Percentiles rank a stretch among this genome's conserved stretches.
These are phyloP conservation scores for Linum trigynum DNA, from an alignment of 345 rosid genomes.

Conservation along the genomic window DNA sequence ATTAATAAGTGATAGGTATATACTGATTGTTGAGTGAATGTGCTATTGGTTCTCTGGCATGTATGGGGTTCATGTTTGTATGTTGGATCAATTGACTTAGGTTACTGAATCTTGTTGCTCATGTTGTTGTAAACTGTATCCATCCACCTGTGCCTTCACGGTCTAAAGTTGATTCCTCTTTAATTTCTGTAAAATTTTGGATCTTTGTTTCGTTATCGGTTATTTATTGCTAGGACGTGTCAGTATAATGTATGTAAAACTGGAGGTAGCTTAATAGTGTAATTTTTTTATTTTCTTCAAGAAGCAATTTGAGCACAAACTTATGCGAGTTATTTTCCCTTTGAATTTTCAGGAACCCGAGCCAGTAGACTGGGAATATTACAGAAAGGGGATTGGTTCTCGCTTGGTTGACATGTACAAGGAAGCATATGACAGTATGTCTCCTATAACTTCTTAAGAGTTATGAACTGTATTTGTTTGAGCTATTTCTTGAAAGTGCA, in stretches of 20 bases:
- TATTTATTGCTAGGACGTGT: background rate
- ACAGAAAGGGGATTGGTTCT: constrained; percentile 79
- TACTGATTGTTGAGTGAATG: background rate
- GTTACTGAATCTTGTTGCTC: background rate
- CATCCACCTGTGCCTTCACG: background rate
- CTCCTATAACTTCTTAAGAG: background rate
- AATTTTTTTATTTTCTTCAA: too few species aligned
- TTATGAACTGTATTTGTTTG: background rate
- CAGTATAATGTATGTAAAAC: background rate
- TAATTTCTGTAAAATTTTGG: background rate
- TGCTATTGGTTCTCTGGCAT: too few species aligned
- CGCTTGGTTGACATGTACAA: constrained; percentile 95
- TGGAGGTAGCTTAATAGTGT: background rate
- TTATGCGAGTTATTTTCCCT: background rate
- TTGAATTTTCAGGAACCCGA: constrained; percentile 67
- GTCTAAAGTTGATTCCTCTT: too few species aligned
- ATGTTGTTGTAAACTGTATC: background rate
- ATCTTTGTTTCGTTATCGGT: background rate
- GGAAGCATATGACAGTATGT: constrained; percentile 82
- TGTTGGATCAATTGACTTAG: background rate
- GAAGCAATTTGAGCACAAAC: background rate
- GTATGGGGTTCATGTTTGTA: background rate
- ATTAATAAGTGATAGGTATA: background rate
- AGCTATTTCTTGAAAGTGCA: background rate
- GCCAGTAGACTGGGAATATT: constrained; percentile 88